These are phyloP conservation scores for Sclerospora graminicola DNA, from an alignment of 352 stramenopile genomes.

Conservation along the genomic window DNA sequence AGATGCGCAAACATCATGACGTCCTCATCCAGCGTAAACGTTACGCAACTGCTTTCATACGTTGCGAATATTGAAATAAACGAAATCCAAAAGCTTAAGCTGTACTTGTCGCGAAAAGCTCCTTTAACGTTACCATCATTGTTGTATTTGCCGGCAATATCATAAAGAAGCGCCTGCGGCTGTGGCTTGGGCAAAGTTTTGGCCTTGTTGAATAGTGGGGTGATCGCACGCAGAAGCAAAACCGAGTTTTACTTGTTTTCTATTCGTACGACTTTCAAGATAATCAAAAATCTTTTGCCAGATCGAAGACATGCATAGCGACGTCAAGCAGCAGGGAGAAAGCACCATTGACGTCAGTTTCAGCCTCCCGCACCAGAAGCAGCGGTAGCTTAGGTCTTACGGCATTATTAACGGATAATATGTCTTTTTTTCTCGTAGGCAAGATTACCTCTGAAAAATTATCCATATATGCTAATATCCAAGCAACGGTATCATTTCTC, in stretches of 20 bases:
- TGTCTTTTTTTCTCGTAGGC: slow-evolving; percentile 67
- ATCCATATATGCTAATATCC: too few species aligned
- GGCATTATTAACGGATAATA: slow-evolving; percentile 30
- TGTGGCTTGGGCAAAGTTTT: slow-evolving; percentile 43
- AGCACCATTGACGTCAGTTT: slow-evolving; percentile 67
- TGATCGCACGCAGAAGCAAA: slow-evolving; percentile 57
- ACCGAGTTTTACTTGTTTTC: slow-evolving; percentile 45
- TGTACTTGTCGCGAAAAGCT: too few species aligned
- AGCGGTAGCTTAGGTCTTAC: slow-evolving; percentile 40
- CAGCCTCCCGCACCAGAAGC: slow-evolving; percentile 52
- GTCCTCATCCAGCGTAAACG: too few species aligned
- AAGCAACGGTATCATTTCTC: too few species aligned
- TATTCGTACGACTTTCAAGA: slow-evolving; percentile 37
- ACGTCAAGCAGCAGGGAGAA: slow-evolving; percentile 65
- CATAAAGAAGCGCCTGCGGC: slow-evolving; percentile 63
- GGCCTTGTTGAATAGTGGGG: slow-evolving; percentile 70
- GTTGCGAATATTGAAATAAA: too few species aligned
- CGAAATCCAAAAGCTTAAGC: too few species aligned
- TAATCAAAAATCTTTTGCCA: slow-evolving; percentile 25
- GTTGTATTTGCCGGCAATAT: too few species aligned
- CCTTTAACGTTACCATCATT: too few species aligned
- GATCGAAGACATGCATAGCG: slow-evolving; percentile 28
- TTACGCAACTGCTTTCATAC: too few species aligned
- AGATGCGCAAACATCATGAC: too few species aligned
- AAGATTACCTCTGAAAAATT: too few species aligned